Percentiles rank a stretch among this genome's conserved stretches.
These are phyloP conservation scores for Hanseniaspora occidentalis DNA, from an alignment of 805 yeast species.

Conservation along the genomic window DNA sequence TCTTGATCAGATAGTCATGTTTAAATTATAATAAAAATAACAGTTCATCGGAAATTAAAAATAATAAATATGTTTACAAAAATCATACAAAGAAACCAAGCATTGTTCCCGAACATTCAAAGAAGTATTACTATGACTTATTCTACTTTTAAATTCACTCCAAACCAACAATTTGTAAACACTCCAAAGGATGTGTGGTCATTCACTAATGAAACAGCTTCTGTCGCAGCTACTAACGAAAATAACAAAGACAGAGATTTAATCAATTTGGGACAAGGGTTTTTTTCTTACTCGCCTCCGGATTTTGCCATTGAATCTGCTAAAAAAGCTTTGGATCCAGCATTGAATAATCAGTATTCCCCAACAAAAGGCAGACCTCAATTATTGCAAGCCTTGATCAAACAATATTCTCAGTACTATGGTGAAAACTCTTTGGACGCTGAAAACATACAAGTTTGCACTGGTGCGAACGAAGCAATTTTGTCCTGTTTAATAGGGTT, in stretches of 20 bases:
- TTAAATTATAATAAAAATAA: no score
- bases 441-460: conserved; percentile 55
- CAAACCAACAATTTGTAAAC: conserved; percentile 43
- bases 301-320: conserved; percentile 83
- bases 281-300: conserved; percentile 93
- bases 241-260: conserved; percentile 60
- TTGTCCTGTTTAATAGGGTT: conserved; percentile 75
- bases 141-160: conserved; percentile 10
- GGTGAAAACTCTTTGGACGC: conserved; percentile 35
- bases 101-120: background rate
- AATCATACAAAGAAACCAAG: background rate
- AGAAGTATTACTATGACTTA: no score
- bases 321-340: conserved; percentile 58
- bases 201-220: conserved; percentile 89
- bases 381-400: conserved; percentile 55
- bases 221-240: conserved; percentile 44
- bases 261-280: conserved; percentile 91
- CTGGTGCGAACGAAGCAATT: conserved; percentile 97
- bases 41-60: no score
- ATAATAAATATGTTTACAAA: no score
- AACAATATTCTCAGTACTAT: conserved; percentile 58
- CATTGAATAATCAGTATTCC: conserved; percentile 76
- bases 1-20: no score
- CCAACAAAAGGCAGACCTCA: conserved; percentile 80
- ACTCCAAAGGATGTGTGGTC: conserved; percentile 90